A percentile compares a stretch with the other conserved stretches of the same genome.
phyloP scores from a whole-genome alignment of 2,329 filamentous ascomycete genomes.

The Leptographium radiaticola region DNA sequence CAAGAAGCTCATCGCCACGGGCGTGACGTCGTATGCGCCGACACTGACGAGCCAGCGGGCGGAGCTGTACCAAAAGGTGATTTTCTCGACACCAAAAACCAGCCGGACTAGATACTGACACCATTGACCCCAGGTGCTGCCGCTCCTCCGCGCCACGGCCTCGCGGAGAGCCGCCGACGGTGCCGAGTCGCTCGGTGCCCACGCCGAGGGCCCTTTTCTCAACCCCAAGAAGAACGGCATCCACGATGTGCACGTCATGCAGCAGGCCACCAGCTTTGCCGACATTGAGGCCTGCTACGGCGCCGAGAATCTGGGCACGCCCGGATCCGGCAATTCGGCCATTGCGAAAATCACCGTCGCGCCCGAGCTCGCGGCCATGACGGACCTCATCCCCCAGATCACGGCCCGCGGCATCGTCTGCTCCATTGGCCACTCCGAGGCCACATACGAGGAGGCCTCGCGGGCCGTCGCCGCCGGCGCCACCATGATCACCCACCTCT shows the following conservation, averaged over 20 bases:
- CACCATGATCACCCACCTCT: slow-evolving; percentile 84
- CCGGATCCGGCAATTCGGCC: slow-evolving; percentile 25
- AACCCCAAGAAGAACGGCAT: slow-evolving; percentile 74
- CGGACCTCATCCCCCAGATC: slow-evolving; percentile 48
- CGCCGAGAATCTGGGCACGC: slow-evolving; percentile 44
- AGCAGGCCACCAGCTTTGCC: slow-evolving; percentile 45
- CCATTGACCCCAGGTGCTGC: slow-evolving; percentile 45
- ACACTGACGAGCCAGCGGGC: slow-evolving; percentile 70
- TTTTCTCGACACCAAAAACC: too few relatives aligned
- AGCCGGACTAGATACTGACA: too few relatives aligned
- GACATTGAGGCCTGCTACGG: slow-evolving; percentile 66
- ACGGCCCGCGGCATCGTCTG: slow-evolving; percentile 54
- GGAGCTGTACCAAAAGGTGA: slow-evolving; percentile 64
- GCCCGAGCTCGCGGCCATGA: slow-evolving; percentile 64
- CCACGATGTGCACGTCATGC: slow-evolving; percentile 63
- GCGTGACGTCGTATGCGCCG: slow-evolving; percentile 78
- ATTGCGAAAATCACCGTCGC: slow-evolving; percentile 79
- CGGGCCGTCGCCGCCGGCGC: slow-evolving; percentile 60
- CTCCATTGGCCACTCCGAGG: slow-evolving; percentile 77
- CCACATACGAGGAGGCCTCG: slow-evolving; percentile 71
- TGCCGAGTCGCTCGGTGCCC: slow-evolving; percentile 77
- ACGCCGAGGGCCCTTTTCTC: slow-evolving; percentile 85
- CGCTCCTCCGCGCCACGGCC: slow-evolving; percentile 63
- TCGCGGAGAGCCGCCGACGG: slow-evolving; percentile 50
- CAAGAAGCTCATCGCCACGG: slow-evolving; percentile 57